phyloP scores from a whole-genome alignment of 768 basidiomycete species.

The Tricholoma matsutake region DNA sequence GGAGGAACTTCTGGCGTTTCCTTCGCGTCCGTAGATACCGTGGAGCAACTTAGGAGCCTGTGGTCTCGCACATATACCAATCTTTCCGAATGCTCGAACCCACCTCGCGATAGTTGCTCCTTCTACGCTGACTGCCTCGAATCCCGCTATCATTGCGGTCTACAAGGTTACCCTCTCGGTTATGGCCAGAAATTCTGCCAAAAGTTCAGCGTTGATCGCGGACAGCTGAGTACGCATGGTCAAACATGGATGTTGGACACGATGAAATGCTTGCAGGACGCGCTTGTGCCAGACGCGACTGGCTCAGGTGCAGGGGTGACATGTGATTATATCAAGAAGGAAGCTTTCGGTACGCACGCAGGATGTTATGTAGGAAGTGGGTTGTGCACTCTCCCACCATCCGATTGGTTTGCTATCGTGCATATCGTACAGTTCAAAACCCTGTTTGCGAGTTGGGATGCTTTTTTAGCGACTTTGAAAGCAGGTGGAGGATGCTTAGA shows the following conservation, averaged over 20 bases:
- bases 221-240: conserved; percentile 28
- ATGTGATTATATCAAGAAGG: conserved; percentile 32
- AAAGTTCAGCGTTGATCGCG: conserved; percentile 31
- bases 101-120: conserved; percentile 36
- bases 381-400: conserved; percentile 34
- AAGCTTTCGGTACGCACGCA: conserved; percentile 41
- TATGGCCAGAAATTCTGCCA: conserved; percentile 40
- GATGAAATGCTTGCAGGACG: conserved; percentile 44
- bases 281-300: conserved; percentile 35
- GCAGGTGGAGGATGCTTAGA: conserved; percentile 31
- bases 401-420: conserved; percentile 36
- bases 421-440: conserved; percentile 33
- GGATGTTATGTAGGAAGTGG: conserved; percentile 40
- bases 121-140: conserved; percentile 47
- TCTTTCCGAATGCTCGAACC: conserved; percentile 11
- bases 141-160: conserved; percentile 42
- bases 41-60: no score
- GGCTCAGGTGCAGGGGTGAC: conserved; percentile 19
- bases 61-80: no score
- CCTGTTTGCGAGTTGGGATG: conserved; percentile 28
- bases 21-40: no score
- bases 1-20: no score
- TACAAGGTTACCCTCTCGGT: conserved; percentile 39
- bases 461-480: conserved; percentile 25
- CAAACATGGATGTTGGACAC: conserved; percentile 42